Evolutionary conservation across 2,329 filamentous ascomycete genomes (phyloP), one percentile per base, ranked within the genome.

Genomic region (Akanthomyces dipterigenus): DNA sequence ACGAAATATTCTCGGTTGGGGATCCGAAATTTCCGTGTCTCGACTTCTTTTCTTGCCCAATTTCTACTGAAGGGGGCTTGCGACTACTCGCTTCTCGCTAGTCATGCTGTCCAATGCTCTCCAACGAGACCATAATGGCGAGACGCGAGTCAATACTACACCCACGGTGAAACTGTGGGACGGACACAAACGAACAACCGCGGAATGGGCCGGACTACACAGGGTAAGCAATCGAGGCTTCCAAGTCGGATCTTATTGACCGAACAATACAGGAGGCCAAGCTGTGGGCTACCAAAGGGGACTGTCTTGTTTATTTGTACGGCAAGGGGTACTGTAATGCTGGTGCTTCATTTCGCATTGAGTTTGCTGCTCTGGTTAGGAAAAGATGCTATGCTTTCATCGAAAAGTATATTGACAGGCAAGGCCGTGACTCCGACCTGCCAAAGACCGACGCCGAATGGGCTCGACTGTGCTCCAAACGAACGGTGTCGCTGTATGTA

Each of bases 291-390:
- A 77, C 80, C 12, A 75, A 86, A 64, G 89, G 87, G 16, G 85
- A 91, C 69, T 92, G 89, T 67, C 78, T 85, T 18, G 80, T 93
- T 1, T 81, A 92, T 71, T 77, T 93, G 0, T 87, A 90, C 67
- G 82, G 75, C n/a, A 79, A 80, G 64, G 87, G 86, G 43, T 82
- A 85, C 60, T 89, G 87, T 3, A 80, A 79, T 62, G 77, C 84
- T 66, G 86, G 86, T 0, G 86, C 89, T 1, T 85, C 89, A 1
- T 88, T 93, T 70, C 84, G 80, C 63, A 73, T 93, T 1, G 83
- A 85, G 0, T 82, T 88, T 55, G 76, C 78, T 5, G 75, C 77
- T 3, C 75, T 92, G 5, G 72, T 88, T 22, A 73, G 79, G 6
- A 79, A 81, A 18, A 78, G 82, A 49, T 90, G 87, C 69, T 78